These are phyloP conservation scores for Capsicum rhomboideum DNA, from an alignment of 257 asterid species.

Conservation along the genomic window DNA sequence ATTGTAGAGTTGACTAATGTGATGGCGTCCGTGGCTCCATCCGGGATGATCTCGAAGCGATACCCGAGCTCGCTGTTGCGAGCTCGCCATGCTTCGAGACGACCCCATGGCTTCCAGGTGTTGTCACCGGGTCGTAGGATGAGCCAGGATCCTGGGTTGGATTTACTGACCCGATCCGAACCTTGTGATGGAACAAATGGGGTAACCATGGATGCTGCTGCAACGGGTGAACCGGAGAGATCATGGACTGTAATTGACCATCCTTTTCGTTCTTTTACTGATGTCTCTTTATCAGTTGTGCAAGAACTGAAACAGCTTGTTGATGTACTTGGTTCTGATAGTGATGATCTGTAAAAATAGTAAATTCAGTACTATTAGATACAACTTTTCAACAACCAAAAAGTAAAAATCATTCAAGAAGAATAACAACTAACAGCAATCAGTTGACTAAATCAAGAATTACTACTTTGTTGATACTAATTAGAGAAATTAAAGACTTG, in stretches of 20 bases:
- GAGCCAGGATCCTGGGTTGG: constrained; percentile 98
- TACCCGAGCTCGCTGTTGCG: constrained; percentile 45
- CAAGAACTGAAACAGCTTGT: constrained; percentile 44
- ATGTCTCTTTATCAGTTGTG: constrained; percentile 24
- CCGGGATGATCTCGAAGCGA: constrained; percentile 89
- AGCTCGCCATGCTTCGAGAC: constrained; percentile 92
- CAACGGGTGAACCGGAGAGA: constrained; percentile 92
- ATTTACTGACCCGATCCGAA: constrained; percentile 55
- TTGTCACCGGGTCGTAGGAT: constrained; percentile 77
- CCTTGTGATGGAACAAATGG: constrained; percentile 94
- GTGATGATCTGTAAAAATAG: constrained; percentile 51
- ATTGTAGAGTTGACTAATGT: constrained; percentile 57
- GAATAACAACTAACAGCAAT: neutral
- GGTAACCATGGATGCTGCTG: constrained; percentile 93
- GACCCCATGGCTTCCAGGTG: constrained; percentile 98
- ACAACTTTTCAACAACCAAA: neutral
- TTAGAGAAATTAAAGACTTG: too few species aligned
- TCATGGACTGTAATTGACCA: constrained; percentile 98
- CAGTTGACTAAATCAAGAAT: neutral
- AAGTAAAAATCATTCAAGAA: neutral
- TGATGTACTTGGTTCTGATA: constrained; percentile 66
- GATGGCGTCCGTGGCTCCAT: constrained; percentile 63
- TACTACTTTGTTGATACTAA: too few species aligned
- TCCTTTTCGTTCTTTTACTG: constrained; percentile 67
- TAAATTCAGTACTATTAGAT: constrained; percentile 6